phyloP scores from a whole-genome alignment of 2,329 filamentous ascomycete genomes.

The Neopestalotiopsis sp. region DNA sequence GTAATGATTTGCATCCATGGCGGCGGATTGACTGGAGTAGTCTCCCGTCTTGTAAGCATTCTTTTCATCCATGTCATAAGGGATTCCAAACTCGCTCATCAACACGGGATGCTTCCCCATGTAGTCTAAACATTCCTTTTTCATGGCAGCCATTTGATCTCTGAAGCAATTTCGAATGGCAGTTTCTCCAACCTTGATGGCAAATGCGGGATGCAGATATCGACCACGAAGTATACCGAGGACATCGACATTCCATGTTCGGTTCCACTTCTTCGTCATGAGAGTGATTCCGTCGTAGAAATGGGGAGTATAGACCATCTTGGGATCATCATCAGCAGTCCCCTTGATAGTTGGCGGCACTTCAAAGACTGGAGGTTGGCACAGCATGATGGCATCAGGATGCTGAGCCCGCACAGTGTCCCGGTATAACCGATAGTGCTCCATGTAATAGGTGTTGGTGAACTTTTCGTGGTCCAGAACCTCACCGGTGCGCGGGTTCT shows the following conservation, averaged over 20 bases:
- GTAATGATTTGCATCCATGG: constrained; percentile 96
- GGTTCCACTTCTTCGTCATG: constrained; percentile 99
- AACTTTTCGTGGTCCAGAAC: constrained; percentile 82
- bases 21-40: constrained; percentile 88
- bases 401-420: constrained; percentile 78
- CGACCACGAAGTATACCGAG: constrained; percentile 88
- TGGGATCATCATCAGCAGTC: constrained; percentile 85
- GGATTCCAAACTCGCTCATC: constrained; percentile 95
- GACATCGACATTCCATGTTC: constrained; percentile 95
- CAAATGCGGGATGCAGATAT: constrained; percentile 88
- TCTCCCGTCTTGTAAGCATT: constrained; percentile 94
- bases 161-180: constrained; percentile 93
- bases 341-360: constrained; percentile 88
- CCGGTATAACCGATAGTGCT: constrained; percentile 78
- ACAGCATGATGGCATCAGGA: constrained; percentile 82
- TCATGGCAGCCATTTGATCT: constrained; percentile 83
- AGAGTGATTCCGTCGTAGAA: constrained; percentile 97
- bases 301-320: constrained; percentile 91
- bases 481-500: constrained; percentile 75
- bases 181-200: constrained; percentile 88
- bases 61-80: constrained; percentile 98
- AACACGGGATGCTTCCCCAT: constrained; percentile 89
- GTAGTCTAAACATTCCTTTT: constrained; percentile 84
- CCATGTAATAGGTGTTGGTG: constrained; percentile 90
- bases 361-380: constrained; percentile 91